Conservation (phyloP, 371 early-diverging fungal species). For the Mortierella sp. region DNA sequence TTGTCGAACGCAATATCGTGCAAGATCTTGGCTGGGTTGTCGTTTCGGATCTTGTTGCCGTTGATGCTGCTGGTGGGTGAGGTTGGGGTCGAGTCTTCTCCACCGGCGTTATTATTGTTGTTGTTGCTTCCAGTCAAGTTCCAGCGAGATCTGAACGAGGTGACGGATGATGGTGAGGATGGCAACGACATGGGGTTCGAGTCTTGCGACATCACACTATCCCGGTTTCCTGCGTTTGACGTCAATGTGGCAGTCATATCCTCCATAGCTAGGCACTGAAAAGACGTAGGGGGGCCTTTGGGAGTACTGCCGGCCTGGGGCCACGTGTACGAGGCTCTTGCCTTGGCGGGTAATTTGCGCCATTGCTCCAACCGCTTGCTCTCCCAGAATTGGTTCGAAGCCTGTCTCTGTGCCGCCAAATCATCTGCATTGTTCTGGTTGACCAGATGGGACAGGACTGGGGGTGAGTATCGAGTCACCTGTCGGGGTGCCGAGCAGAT, state of each 20-base stretch:
- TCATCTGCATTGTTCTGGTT: slow-evolving; percentile 45
- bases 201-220: slow-evolving; percentile 57
- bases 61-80: slow-evolving; percentile 16
- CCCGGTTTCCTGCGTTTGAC: slow-evolving; percentile 21
- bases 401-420: slow-evolving; percentile 38
- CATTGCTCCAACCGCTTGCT: slow-evolving; percentile 70
- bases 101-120: not conserved
- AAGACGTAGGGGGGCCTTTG: slow-evolving; percentile 62
- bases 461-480: slow-evolving; percentile 79
- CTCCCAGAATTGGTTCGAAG: slow-evolving; percentile 81
- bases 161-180: slow-evolving; percentile 49
- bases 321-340: slow-evolving; percentile 80
- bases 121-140: slow-evolving; percentile 15
- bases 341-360: slow-evolving; percentile 65
- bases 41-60: slow-evolving; percentile 38
- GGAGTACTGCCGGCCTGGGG: slow-evolving; percentile 75
- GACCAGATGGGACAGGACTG: slow-evolving; percentile 59
- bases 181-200: slow-evolving; percentile 44
- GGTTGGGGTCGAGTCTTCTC: slow-evolving; percentile 14
- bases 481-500: slow-evolving; percentile 81
- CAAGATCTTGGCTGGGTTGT: slow-evolving; percentile 57
- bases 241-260: slow-evolving; percentile 43
- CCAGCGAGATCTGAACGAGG: slow-evolving; percentile 54
- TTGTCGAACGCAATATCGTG: slow-evolving; percentile 83
- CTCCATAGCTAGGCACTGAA: slow-evolving; percentile 70